Evolutionary conservation across 2,329 filamentous ascomycete species (phyloP).

Genomic region (Mycogone perniciosa): DNA sequence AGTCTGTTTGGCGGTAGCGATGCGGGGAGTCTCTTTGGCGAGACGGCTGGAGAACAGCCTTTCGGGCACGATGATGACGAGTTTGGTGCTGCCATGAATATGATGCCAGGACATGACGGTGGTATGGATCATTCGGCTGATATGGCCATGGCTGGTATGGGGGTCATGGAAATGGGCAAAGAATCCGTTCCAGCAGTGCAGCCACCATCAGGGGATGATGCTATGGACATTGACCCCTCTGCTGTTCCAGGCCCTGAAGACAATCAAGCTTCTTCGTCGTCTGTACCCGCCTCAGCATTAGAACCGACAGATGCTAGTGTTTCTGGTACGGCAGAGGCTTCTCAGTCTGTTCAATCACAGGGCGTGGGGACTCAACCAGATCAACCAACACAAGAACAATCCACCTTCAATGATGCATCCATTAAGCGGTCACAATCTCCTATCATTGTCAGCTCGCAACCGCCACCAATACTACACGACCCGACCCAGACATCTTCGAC

Average conservation of each 20-base stretch:
- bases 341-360: not conserved
- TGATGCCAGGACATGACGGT: slow-evolving; percentile 35
- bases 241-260: not conserved
- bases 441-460: slow-evolving; percentile 29
- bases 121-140: slow-evolving; percentile 38
- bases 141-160: slow-evolving; percentile 35
- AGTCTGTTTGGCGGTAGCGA: slow-evolving; percentile 79
- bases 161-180: slow-evolving; percentile 23
- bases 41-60: slow-evolving; percentile 52
- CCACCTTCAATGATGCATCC: not conserved
- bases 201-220: slow-evolving; percentile 2
- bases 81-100: slow-evolving; percentile 67
- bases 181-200: slow-evolving; percentile 18
- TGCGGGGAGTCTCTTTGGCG: slow-evolving; percentile 81
- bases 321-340: not conserved
- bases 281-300: no score
- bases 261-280: not conserved
- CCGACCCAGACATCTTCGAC: slow-evolving; percentile 60
- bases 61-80: slow-evolving; percentile 83
- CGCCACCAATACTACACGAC: slow-evolving; percentile 39
- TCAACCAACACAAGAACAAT: not conserved
- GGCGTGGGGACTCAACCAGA: not conserved
- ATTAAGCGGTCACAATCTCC: slow-evolving; percentile 20
- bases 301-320: not conserved
- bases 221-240: slow-evolving; percentile 14